Percentiles rank a stretch among this genome's conserved stretches.
Conservation (phyloP, 169 alveolate species). For the Eimeria acervulina region DNA sequence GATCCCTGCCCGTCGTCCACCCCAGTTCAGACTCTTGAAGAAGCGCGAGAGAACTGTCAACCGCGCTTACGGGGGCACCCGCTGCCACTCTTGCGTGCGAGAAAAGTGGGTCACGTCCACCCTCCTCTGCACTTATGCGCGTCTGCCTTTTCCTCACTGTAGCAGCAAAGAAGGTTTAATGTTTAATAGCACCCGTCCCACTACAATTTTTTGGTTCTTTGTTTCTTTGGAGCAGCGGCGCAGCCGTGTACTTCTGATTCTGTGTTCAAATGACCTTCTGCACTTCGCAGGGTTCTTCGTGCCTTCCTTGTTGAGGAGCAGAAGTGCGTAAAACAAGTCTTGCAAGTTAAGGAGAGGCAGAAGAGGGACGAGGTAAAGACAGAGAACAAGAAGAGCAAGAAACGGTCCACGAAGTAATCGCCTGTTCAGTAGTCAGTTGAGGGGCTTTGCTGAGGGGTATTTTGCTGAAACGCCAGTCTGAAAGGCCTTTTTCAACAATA, state of each 20-base stretch:
- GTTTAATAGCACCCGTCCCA: no score
- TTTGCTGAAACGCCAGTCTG: neutral
- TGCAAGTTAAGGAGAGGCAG: slow-evolving; percentile 89
- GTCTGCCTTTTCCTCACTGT: no score
- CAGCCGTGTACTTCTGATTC: neutral
- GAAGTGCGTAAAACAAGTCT: slow-evolving; percentile 92
- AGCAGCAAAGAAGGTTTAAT: slow-evolving; percentile 1
- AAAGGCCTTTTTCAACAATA: neutral
- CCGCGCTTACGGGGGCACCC: slow-evolving; percentile 86
- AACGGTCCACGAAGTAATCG: slow-evolving; percentile 56
- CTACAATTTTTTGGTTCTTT: no score
- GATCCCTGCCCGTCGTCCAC: slow-evolving; percentile 90
- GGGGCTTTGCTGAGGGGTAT: neutral
- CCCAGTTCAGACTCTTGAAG: slow-evolving; percentile 84
- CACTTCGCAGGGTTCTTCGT: slow-evolving; percentile 90
- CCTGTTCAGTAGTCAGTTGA: neutral
- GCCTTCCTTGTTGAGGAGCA: slow-evolving; percentile 96
- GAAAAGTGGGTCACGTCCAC: slow-evolving; percentile 78
- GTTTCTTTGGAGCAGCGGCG: neutral
- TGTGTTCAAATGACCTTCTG: neutral
- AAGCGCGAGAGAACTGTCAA: slow-evolving; percentile 81
- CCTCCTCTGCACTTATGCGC: no score
- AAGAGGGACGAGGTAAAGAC: slow-evolving; percentile 88
- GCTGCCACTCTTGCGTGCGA: slow-evolving; percentile 85
- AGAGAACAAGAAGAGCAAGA: slow-evolving; percentile 84